Conservation (phyloP, 441 rosid species). For the Adansonia grandidieri region DNA sequence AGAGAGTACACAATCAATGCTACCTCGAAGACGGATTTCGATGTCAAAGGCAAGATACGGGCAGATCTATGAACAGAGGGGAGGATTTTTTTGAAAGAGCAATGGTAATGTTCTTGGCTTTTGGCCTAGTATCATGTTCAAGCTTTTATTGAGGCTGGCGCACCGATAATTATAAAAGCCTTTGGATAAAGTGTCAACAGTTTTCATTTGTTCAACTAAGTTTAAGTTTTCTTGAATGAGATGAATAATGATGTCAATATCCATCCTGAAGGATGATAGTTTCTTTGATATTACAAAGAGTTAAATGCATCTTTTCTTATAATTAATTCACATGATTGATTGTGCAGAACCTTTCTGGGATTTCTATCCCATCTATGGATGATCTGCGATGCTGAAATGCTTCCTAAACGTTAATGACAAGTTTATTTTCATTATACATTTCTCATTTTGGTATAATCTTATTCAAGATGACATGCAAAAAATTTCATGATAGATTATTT, state of each 20-base stretch:
- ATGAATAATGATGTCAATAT: neutral
- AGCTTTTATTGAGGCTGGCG: neutral
- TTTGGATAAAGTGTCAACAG: neutral
- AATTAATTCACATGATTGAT: neutral
- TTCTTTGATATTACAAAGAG: neutral
- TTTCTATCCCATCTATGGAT: neutral
- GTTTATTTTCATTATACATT: neutral
- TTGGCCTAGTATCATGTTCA: neutral
- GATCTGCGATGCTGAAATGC: neutral
- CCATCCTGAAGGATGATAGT: neutral
- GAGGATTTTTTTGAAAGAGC: too few relatives aligned
- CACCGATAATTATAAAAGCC: neutral
- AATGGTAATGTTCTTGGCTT: too few relatives aligned
- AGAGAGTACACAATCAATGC: neutral
- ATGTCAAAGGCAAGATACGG: neutral
- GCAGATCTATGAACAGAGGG: neutral
- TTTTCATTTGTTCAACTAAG: neutral
- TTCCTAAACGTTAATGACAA: neutral
- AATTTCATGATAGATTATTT: neutral
- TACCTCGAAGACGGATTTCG: neutral
- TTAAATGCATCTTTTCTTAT: neutral
- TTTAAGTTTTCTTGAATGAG: neutral
- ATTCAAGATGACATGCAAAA: neutral
- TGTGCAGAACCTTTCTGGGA: neutral
- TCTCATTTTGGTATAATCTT: neutral